phyloP scores from a whole-genome alignment of 164 flowering plant genomes.

The Buxus sempervirens region DNA sequence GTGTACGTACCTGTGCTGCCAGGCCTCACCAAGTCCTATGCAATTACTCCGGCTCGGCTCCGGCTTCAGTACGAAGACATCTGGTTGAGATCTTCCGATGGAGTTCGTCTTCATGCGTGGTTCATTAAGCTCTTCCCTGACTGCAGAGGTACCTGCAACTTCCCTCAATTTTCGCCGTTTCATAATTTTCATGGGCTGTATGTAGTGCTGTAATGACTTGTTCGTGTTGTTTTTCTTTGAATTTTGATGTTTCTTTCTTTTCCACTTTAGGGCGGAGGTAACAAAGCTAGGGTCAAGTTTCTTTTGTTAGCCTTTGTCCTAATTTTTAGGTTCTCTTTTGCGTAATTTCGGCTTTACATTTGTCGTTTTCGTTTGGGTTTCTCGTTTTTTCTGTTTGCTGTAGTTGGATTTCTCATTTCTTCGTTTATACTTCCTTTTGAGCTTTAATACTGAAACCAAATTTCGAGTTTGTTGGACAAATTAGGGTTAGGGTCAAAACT shows the following conservation, averaged over 20 bases:
- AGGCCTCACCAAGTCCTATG: slow-evolving; percentile 81
- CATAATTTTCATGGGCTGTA: not conserved
- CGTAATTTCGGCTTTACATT: not conserved
- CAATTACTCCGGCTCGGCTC: slow-evolving; percentile 80
- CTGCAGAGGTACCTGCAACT: slow-evolving; percentile 50
- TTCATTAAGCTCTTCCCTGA: slow-evolving; percentile 94
- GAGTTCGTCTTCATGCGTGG: slow-evolving; percentile 94
- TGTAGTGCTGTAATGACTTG: too few relatives aligned
- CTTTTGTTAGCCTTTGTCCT: not conserved
- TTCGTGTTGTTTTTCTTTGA: not conserved
- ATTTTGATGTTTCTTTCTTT: not conserved
- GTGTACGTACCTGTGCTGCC: slow-evolving; percentile 98
- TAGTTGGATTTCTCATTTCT: not conserved
- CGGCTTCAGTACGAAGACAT: slow-evolving; percentile 85
- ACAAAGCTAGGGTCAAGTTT: not conserved
- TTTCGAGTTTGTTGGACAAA: not conserved
- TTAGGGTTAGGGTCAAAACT: not conserved
- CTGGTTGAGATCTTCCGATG: slow-evolving; percentile 89
- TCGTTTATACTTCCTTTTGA: not conserved
- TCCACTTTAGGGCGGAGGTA: not conserved
- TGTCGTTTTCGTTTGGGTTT: not conserved
- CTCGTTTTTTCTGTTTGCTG: not conserved
- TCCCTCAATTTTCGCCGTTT: slow-evolving; percentile 4
- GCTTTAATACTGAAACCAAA: too few relatives aligned
- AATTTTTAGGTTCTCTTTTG: slow-evolving; percentile 1